These are phyloP conservation scores for Kuraishia borneana DNA, from an alignment of 805 yeast species.

Conservation along the genomic window DNA sequence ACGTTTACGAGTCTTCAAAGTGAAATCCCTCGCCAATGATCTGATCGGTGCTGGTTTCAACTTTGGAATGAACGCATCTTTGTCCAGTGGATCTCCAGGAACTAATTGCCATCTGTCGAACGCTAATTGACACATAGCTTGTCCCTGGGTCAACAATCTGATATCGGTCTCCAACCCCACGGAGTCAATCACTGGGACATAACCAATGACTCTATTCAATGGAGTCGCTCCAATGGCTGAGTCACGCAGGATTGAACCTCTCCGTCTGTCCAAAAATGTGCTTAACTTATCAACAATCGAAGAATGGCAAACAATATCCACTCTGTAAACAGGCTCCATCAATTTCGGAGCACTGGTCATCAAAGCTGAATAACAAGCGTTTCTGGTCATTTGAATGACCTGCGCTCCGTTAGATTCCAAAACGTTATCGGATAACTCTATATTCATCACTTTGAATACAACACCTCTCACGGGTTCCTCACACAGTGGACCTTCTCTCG, in stretches of 20 bases:
- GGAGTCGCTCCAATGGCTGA: constrained; percentile 65
- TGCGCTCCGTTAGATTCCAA: constrained; percentile 51
- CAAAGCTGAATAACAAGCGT: constrained; percentile 76
- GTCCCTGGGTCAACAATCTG: constrained; percentile 66
- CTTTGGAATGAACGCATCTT: constrained; percentile 47
- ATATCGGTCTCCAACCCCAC: constrained; percentile 84
- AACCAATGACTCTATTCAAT: constrained; percentile 47
- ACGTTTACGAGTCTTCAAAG: constrained; percentile 78
- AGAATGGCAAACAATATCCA: constrained; percentile 44
- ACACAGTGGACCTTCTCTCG: constrained; percentile 84
- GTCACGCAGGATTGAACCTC: constrained; percentile 48
- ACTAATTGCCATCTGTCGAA: constrained; percentile 68
- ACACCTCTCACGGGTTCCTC: constrained; percentile 70
- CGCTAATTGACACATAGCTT: constrained; percentile 54
- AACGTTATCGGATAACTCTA: constrained; percentile 34
- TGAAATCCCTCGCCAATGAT: constrained; percentile 78
- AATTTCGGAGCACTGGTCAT: constrained; percentile 69
- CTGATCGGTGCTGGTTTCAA: constrained; percentile 63
- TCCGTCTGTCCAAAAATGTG: constrained; percentile 41
- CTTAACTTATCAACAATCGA: constrained; percentile 15
- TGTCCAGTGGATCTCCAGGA: constrained; percentile 88
- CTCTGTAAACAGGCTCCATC: constrained; percentile 70
- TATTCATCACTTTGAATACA: constrained; percentile 60
- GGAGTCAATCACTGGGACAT: constrained; percentile 82
- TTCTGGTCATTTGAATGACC: constrained; percentile 69